Percentiles rank a stretch among this genome's conserved stretches.
Evolutionary conservation across 2,329 filamentous ascomycete species (phyloP).

Genomic region (Amesomyces nigricolor): DNA sequence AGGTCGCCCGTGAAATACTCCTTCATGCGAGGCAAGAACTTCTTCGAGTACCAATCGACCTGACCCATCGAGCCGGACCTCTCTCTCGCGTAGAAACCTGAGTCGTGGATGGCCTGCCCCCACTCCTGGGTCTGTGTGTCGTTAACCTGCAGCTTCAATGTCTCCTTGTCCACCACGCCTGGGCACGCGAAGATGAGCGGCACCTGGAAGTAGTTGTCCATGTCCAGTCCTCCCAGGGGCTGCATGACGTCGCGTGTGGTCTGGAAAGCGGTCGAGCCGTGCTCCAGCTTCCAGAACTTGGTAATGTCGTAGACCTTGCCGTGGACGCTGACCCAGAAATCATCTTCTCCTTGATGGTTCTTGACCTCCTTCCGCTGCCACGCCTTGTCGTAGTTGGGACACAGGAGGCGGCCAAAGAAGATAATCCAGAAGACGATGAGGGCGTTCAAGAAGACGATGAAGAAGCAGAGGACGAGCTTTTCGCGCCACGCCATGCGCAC

Average conservation of each 20-base stretch:
- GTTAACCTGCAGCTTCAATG: slow-evolving; percentile 41
- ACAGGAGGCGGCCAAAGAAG: slow-evolving; percentile 75
- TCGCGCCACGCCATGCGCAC: slow-evolving; percentile 97
- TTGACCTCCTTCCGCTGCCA: slow-evolving; percentile 69
- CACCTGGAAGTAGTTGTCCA: slow-evolving; percentile 81
- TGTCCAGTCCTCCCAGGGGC: slow-evolving; percentile 67
- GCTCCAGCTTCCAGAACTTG: slow-evolving; percentile 78
- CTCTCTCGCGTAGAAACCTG: slow-evolving; percentile 56
- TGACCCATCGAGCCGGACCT: slow-evolving; percentile 52
- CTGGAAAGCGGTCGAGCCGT: slow-evolving; percentile 66
- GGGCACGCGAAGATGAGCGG: slow-evolving; percentile 71
- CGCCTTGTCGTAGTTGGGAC: slow-evolving; percentile 85
- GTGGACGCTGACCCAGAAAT: slow-evolving; percentile 83
- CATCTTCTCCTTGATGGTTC: slow-evolving; percentile 62
- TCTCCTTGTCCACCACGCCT: slow-evolving; percentile 59
- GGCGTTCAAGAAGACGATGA: slow-evolving; percentile 79
- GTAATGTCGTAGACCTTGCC: slow-evolving; percentile 89
- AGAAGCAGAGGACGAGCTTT: slow-evolving; percentile 74
- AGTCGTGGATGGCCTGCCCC: slow-evolving; percentile 59
- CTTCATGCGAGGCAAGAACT: slow-evolving; percentile 72
- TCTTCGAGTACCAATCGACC: slow-evolving; percentile 69
- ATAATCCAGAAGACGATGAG: slow-evolving; percentile 89
- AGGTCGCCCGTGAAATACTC: slow-evolving; percentile 84
- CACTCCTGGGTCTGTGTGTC: slow-evolving; percentile 27
- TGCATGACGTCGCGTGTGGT: slow-evolving; percentile 63